Evolutionary conservation across 495 filamentous ascomycete genomes (phyloP).

Genomic region (Penicillium odoratum): DNA sequence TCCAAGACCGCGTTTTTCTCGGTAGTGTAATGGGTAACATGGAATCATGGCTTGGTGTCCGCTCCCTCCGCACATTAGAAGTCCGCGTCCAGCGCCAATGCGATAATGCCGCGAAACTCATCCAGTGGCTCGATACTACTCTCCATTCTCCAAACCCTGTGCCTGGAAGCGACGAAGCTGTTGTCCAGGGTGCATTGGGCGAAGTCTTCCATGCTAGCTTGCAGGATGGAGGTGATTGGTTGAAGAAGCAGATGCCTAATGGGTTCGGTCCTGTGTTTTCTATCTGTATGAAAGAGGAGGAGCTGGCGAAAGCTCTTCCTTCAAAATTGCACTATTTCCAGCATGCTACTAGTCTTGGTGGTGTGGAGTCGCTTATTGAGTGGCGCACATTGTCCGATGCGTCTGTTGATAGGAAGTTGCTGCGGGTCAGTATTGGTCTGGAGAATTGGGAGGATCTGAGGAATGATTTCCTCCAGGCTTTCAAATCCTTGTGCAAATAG

Average conservation of each 20-base stretch:
- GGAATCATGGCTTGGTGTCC: slow-evolving; percentile 88
- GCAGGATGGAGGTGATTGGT: slow-evolving; percentile 66
- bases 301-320: slow-evolving; percentile 66
- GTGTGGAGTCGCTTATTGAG: slow-evolving; percentile 86
- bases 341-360: slow-evolving; percentile 91
- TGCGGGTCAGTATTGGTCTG: slow-evolving; percentile 82
- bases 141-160: slow-evolving; percentile 34
- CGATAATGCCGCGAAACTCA: slow-evolving; percentile 63
- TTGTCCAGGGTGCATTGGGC: slow-evolving; percentile 53
- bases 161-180: slow-evolving; percentile 36
- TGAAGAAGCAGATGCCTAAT: slow-evolving; percentile 85
- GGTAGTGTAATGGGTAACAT: slow-evolving; percentile 87
- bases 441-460: slow-evolving; percentile 85
- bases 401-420: slow-evolving; percentile 66
- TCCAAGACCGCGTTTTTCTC: slow-evolving; percentile 66
- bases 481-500: slow-evolving; percentile 36
- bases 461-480: slow-evolving; percentile 70
- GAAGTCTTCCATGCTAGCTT: slow-evolving; percentile 74
- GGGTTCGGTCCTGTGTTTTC: slow-evolving; percentile 90
- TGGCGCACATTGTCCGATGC: slow-evolving; percentile 75
- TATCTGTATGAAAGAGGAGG: slow-evolving; percentile 60
- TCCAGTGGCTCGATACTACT: slow-evolving; percentile 64
- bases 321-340: slow-evolving; percentile 80
- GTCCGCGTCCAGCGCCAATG: slow-evolving; percentile 76
- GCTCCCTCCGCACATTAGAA: slow-evolving; percentile 84